Conservation (phyloP, 345 rosid genomes). For the Noccaea bulbosa region DNA sequence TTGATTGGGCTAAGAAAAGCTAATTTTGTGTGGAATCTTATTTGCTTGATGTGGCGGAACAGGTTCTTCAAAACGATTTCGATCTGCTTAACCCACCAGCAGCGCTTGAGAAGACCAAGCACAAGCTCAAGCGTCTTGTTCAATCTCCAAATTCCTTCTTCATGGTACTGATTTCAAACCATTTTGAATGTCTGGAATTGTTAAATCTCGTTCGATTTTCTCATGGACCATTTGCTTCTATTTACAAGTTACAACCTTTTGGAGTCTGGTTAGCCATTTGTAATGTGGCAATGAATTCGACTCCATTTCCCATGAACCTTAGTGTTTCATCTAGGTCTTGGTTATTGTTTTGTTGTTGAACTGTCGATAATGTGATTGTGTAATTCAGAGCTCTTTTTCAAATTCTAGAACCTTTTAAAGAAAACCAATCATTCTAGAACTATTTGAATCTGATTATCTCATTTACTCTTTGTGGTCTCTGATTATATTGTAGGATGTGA, state of each 20-base stretch:
- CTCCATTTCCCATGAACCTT: not conserved
- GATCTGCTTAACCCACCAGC: slow-evolving; percentile 76
- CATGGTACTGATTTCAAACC: slow-evolving; percentile 51
- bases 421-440: not conserved
- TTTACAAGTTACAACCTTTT: not conserved
- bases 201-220: not conserved
- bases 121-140: slow-evolving; percentile 83
- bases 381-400: too few species aligned
- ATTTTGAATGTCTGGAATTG: not conserved
- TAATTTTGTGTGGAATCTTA: not conserved
- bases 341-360: not conserved
- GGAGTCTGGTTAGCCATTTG: not conserved
- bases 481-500: slow-evolving; percentile 60
- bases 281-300: not conserved
- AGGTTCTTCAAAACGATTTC: slow-evolving; percentile 75
- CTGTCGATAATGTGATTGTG: not conserved
- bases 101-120: slow-evolving; percentile 82
- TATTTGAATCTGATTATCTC: not conserved
- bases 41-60: not conserved
- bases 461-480: not conserved
- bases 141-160: slow-evolving; percentile 75
- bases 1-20: not conserved
- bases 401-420: not conserved
- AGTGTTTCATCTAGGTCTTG: not conserved
- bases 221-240: not conserved